Percentiles rank a stretch among this genome's conserved stretches.
Evolutionary conservation across 2,329 filamentous ascomycete species (phyloP).

Genomic region (Fusarium napiforme): DNA sequence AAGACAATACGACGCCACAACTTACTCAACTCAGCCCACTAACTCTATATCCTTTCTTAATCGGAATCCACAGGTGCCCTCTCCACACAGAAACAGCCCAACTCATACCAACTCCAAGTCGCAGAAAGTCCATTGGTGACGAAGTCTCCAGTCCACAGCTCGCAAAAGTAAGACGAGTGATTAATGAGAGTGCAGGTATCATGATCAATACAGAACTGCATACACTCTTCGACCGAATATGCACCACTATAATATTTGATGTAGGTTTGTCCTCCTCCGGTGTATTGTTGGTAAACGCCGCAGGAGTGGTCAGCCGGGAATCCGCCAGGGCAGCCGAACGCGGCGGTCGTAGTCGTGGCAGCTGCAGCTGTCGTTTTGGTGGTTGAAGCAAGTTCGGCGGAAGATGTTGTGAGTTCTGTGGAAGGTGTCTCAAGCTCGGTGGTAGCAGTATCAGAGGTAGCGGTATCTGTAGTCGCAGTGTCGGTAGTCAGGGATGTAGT

Average conservation of each 20-base stretch:
- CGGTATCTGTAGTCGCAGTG: too few relatives aligned
- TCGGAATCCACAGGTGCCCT: background rate
- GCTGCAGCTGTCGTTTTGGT: background rate
- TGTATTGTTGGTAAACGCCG: accelerated
- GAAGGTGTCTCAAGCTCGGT: accelerated
- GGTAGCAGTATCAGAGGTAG: background rate
- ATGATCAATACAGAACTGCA: background rate
- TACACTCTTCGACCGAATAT: accelerated
- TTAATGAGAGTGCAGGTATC: background rate
- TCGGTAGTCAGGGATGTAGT: too few relatives aligned
- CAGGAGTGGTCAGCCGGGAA: accelerated
- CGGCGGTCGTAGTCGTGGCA: background rate
- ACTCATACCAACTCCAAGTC: accelerated
- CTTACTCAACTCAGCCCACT: accelerated
- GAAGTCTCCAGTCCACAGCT: too few relatives aligned
- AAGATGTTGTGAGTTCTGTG: background rate
- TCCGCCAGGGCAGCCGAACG: accelerated
- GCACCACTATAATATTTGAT: accelerated
- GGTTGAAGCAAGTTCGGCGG: accelerated
- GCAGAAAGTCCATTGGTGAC: accelerated
- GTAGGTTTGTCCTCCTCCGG: accelerated
- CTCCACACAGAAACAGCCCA: background rate
- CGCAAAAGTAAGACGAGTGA: background rate
- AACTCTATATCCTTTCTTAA: accelerated
- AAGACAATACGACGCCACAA: accelerated